Conservation (phyloP, 768 basidiomycete species). For the Holtermanniella nyarrowii region DNA sequence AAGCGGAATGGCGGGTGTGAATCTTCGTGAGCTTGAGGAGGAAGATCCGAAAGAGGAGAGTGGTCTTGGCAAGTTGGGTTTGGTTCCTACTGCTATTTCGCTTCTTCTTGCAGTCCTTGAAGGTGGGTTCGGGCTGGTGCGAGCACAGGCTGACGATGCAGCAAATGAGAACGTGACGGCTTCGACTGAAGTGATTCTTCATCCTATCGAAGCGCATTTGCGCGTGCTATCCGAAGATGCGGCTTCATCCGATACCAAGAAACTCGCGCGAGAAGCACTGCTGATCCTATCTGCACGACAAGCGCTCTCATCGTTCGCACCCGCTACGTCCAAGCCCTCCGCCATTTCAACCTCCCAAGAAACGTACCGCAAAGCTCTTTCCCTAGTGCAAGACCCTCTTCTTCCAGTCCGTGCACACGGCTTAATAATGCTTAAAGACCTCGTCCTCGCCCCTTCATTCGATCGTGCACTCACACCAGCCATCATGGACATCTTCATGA, state of each 20-base stretch:
- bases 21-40: constrained; percentile 44
- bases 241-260: constrained; percentile 47
- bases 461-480: constrained; percentile 65
- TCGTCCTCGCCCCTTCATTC: constrained; percentile 45
- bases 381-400: constrained; percentile 78
- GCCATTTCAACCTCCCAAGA: constrained; percentile 45
- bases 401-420: constrained; percentile 92
- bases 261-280: constrained; percentile 63
- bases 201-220: constrained; percentile 60
- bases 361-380: constrained; percentile 75
- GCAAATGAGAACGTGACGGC: constrained; percentile 26
- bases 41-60: constrained; percentile 50
- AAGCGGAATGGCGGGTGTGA: constrained; percentile 39
- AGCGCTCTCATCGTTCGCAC: constrained; percentile 45
- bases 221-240: constrained; percentile 49
- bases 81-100: constrained; percentile 67
- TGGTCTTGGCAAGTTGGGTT: constrained; percentile 50
- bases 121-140: constrained; percentile 46
- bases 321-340: not conserved
- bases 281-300: constrained; percentile 74
- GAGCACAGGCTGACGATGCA: not conserved
- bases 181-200: constrained; percentile 52
- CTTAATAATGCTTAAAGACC: constrained; percentile 64
- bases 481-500: constrained; percentile 76
- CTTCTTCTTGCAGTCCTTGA: constrained; percentile 75